Conservation (phyloP, 2,329 filamentous ascomycete genomes). For the Epichloe baconii region DNA sequence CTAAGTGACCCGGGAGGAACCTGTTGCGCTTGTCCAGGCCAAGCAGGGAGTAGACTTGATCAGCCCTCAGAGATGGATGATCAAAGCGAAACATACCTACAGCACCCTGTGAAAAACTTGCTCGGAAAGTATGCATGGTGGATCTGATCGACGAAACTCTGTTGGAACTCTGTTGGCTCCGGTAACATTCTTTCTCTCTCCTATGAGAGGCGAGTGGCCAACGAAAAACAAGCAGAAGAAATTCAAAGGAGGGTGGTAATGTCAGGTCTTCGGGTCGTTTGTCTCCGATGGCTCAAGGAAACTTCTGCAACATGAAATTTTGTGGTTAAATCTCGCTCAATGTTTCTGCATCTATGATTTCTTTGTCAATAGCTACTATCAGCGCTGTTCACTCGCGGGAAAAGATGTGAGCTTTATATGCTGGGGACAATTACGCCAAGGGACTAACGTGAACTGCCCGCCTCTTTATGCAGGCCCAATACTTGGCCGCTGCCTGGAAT, state of each 20-base stretch:
- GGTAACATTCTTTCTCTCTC: not conserved
- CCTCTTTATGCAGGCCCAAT: not conserved
- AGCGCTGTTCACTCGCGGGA: not conserved
- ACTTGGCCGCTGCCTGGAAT: not conserved
- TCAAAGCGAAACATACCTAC: not conserved
- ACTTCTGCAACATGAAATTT: not conserved
- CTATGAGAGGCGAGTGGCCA: not conserved
- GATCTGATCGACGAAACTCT: not conserved
- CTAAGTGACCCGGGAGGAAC: not conserved
- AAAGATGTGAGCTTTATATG: not conserved
- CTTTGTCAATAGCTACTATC: not conserved
- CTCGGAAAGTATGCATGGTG: constrained; percentile 3
- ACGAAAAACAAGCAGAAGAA: not conserved
- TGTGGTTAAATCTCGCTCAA: not conserved
- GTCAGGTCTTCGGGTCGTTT: not conserved
- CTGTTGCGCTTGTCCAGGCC: not conserved
- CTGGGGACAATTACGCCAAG: not conserved
- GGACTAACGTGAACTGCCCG: not conserved
- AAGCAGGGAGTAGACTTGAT: too few relatives aligned
- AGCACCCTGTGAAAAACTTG: not conserved
- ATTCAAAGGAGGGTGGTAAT: not conserved
- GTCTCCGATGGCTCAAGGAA: not conserved
- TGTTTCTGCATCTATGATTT: not conserved
- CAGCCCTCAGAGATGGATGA: not conserved
- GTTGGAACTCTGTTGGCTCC: not conserved